phyloP scores from a whole-genome alignment of 345 rosid species.

The Salix suchowensis region DNA sequence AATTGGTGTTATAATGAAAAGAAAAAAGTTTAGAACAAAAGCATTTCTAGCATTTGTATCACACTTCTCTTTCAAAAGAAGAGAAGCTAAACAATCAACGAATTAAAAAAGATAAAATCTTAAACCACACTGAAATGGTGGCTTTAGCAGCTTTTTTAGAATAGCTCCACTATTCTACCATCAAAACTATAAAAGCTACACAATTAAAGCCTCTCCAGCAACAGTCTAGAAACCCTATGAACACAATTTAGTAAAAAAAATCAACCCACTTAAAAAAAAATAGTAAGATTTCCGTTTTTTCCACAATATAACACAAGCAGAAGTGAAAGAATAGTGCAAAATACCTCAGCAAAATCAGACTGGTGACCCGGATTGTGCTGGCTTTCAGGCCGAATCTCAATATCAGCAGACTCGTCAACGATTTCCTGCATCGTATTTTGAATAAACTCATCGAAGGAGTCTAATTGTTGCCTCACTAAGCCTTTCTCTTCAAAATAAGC shows the following conservation, averaged over 20 bases:
- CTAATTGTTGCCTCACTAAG: slow-evolving; percentile 88
- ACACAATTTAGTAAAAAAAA: too few species aligned
- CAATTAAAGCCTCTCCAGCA: neutral
- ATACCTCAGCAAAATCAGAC: slow-evolving; percentile 89
- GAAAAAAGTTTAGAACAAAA: neutral
- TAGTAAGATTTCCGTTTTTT: neutral
- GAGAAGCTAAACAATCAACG: too few species aligned
- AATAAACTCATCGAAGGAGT: slow-evolving; percentile 91
- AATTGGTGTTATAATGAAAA: neutral
- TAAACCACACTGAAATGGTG: too few species aligned
- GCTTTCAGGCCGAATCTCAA: slow-evolving; percentile 95
- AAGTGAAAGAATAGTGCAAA: neutral
- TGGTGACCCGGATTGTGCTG: slow-evolving; percentile 97
- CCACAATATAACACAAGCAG: neutral
- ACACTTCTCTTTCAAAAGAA: too few species aligned
- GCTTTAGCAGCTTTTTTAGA: too few species aligned
- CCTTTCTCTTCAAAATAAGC: slow-evolving; percentile 97
- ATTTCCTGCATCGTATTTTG: slow-evolving; percentile 99
- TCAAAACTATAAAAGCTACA: too few species aligned
- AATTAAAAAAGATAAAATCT: too few species aligned
- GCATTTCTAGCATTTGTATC: neutral
- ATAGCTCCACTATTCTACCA: too few species aligned
- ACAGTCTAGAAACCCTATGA: neutral
- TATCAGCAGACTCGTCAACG: slow-evolving; percentile 83
- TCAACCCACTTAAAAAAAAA: neutral